Base-by-base conservation (phyloP, 169 alveolate species). In the Blepharisma undulans region DNA sequence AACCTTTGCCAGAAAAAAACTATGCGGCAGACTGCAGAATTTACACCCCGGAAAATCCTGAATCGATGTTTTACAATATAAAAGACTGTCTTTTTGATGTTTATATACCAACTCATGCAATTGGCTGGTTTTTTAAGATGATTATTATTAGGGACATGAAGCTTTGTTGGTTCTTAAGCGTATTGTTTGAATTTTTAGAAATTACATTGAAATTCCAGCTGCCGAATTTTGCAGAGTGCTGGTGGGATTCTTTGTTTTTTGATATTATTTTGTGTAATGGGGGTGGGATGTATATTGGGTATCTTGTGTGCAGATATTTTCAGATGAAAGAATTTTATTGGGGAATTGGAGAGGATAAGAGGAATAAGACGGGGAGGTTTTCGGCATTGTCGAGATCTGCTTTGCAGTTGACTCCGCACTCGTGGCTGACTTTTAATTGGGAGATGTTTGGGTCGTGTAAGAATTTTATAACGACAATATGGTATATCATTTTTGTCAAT, bases 171-270 rank as follows among this genome's bases (percentile, higher is more conserved):
- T 66, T 95, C 33, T 89, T 95, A 90, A 94, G 97, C 19, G 87
- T 97, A 30, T 90, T 94, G 4, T 98, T 97, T 93, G 99, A 98
- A 88, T 92, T 96, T 74, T 80, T 96, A 76, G 99, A 98, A 94
- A 95, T 98, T 25, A 95, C 98, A 22, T 95, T 98, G 91, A 91
- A 98, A 89, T 98, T 97, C 88, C 95, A 97, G 94, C 93, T 98
- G 36, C 98, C 99, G 60, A 97, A 97, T 84, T 98, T 98, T 95
- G 94, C 95, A 92, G 99, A 98, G 93, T 98, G 99, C 84, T 98
- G 99, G 99, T 98, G 99, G 99, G 99, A 98, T 89, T 98, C 96
- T 93, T 90, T 97, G 27, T 22, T 97, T 12, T 88, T 97, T 8
- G 98, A 97, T 74, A 87, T 97, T 18, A 91, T 96, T 80, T 98